Evolutionary conservation across 768 basidiomycete species (phyloP), one percentile per base, ranked within the genome.

Genomic region (Mycena polygramma): DNA sequence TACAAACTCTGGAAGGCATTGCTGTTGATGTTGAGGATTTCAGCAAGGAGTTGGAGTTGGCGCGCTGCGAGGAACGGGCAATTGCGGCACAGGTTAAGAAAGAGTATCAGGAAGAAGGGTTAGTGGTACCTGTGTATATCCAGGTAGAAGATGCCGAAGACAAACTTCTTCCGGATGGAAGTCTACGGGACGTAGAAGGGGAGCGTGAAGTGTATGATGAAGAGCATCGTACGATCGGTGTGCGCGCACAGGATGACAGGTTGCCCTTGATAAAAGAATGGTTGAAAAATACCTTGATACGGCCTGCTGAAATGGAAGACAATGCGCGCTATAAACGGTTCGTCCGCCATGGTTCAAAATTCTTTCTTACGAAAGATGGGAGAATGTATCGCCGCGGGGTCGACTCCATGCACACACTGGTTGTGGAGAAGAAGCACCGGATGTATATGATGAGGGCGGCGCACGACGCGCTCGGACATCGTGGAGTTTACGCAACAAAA

Each of bases 141-240:
- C 14, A 57, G 2, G 37, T 39, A 20, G 10, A 57, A 10, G 36
- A 37, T 22, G 17, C n/a, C 20, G 54, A 57, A 22, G 36, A 57
- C 2, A 37, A 37, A 20, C 15, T 57, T 35, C 54, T 57, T 39
- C 54, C 54, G 20, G 54, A 57, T 39, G 4, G 39, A 37, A 57
- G 39, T 19, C 54, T 57, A 9, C 54, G 54, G 5, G 17, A 57
- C 14, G 54, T 39, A 10, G 54, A 57, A 39, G 54, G 9, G 4
- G 74, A 73, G 68, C 69, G 70, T 24, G 69, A 63, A 49, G 61
- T 49, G 6, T 57, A 57, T 37, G 54, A 22, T 22, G 54, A 57
- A 20, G 54, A 39, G 36, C 54, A 57, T 20, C 54, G 54, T 10
- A 57, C 36, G 11, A 4, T 3, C 5, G 19, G 54, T 19, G 54